phyloP scores from a whole-genome alignment of 768 basidiomycete genomes.

The Lactifluus volemus region DNA sequence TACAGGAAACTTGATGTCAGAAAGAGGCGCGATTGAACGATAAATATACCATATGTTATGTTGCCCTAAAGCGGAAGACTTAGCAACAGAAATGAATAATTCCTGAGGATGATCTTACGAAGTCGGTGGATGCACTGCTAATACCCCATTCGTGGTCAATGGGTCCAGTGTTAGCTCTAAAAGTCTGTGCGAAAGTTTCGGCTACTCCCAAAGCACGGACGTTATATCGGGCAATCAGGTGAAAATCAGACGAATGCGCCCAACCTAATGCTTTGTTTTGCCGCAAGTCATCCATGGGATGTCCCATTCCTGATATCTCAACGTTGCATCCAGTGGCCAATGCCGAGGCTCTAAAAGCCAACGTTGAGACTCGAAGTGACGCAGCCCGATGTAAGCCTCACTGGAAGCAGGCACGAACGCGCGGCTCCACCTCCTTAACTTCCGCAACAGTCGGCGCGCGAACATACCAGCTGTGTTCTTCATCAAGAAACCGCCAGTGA shows the following conservation, averaged over 20 bases:
- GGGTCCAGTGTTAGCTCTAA: slow-evolving; percentile 49
- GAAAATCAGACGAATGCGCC: not conserved
- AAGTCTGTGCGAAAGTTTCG: slow-evolving; percentile 53
- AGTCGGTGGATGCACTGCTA: slow-evolving; percentile 68
- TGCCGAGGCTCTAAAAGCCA: slow-evolving; percentile 46
- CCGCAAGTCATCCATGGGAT: slow-evolving; percentile 45
- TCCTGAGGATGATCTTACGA: slow-evolving; percentile 40
- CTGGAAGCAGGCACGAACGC: slow-evolving; percentile 69
- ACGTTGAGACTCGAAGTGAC: not conserved
- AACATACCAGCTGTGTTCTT: slow-evolving; percentile 48
- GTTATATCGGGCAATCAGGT: not conserved
- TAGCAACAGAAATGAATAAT: not conserved
- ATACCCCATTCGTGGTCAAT: slow-evolving; percentile 64
- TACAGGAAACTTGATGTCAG: slow-evolving; percentile 14
- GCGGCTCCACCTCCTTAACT: slow-evolving; percentile 44
- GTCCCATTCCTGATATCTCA: slow-evolving; percentile 29
- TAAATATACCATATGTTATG: slow-evolving; percentile 54
- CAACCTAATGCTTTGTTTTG: slow-evolving; percentile 60
- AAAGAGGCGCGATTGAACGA: not conserved
- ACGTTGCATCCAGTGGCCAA: slow-evolving; percentile 56
- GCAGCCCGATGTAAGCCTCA: slow-evolving; percentile 26
- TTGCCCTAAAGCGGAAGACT: slow-evolving; percentile 44
- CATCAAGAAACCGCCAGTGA: not conserved
- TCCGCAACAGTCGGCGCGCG: slow-evolving; percentile 63
- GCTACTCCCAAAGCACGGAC: slow-evolving; percentile 31